Base-by-base conservation (phyloP, 768 basidiomycete species). In the Kwoniella heveanensis region DNA sequence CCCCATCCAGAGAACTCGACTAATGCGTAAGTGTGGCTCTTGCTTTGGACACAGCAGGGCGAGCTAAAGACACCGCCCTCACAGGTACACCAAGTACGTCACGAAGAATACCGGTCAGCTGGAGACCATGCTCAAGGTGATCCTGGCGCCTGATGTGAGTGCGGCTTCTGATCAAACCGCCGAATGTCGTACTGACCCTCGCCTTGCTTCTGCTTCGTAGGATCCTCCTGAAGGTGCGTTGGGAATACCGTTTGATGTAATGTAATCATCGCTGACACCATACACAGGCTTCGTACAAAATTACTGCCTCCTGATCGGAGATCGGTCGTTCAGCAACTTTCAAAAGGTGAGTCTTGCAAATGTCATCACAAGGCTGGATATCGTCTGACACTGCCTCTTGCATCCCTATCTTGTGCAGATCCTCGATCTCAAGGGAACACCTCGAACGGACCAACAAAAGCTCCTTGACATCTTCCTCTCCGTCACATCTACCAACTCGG, bases 281-380 rank as follows among this genome's bases (percentile, higher is more conserved):
- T n/a, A 49, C 29, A 1, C 27, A 68, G 75, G 90, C 1, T 98
- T 99, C 75, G 91, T 98, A 65, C 84, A 93, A 59, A 97, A 97
- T 74, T 99, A 98, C 76, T 93, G 91, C 8, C 84, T 97, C 25
- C 84, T 97, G 60, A 90, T 99, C 66, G 91, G 91, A 24, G 95
- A 97, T 80, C 88, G 90, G 5, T 94, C 93, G 1, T 94, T 94
- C 80, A 89, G 89, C 29, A 98, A 98, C 80, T 99, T 99, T 83
- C 96, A 98, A 83, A 99, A 99, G 87, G 92, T 89, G 32, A 39
- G 80, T 57, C 30, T 36, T 47, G 39, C 36, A n/a, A n/a, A n/a
- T n/a, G n/a, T n/a, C n/a, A n/a, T n/a, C n/a, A n/a, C n/a, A n/a
- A n/a, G n/a, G n/a, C n/a, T n/a, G n/a, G n/a, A n/a, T n/a, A 36